A percentile compares a stretch with the other conserved stretches of the same genome.
These are phyloP conservation scores for Myxozyma neotropica DNA, from an alignment of 805 yeast species.

Conservation along the genomic window DNA sequence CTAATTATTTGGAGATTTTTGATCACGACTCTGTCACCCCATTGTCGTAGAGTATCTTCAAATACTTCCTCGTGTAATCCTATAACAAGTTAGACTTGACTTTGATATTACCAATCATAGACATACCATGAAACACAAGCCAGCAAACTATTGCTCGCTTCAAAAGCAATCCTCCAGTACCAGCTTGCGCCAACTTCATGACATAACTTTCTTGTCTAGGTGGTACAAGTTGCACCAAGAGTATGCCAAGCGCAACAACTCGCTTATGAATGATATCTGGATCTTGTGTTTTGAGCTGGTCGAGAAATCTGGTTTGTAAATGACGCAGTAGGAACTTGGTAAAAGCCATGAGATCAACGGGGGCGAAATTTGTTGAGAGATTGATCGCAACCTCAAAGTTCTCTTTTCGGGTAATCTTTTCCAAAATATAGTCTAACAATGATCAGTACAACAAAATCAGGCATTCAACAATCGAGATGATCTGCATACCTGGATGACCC, in stretches of 20 bases:
- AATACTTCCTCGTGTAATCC: conserved; percentile 23
- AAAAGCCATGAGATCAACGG: conserved; percentile 11
- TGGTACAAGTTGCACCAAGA: conserved; percentile 8
- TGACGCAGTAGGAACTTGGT: conserved; percentile 5
- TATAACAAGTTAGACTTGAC: neutral
- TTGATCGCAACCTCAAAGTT: neutral
- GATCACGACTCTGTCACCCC: conserved; percentile 24
- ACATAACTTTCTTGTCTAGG: conserved; percentile 7
- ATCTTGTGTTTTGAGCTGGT: neutral
- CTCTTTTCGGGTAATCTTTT: neutral
- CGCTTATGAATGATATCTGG: neutral
- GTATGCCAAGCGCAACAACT: conserved; percentile 3
- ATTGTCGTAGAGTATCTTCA: conserved; percentile 9
- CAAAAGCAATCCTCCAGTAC: conserved; percentile 4
- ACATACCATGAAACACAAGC: conserved; percentile 21
- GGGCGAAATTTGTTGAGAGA: neutral
- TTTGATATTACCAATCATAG: neutral
- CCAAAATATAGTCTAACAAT: conserved; percentile 7
- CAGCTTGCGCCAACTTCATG: conserved; percentile 1
- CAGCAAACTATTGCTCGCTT: conserved; percentile 17
- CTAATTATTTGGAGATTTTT: conserved; percentile 16
- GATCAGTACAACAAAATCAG: no score
- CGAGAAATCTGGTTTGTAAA: conserved; percentile 7
- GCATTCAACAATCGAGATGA: no score
- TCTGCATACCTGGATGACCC: conserved; percentile 12